These are phyloP conservation scores for Termitomyces sp. DNA, from an alignment of 768 basidiomycete genomes.

Conservation along the genomic window DNA sequence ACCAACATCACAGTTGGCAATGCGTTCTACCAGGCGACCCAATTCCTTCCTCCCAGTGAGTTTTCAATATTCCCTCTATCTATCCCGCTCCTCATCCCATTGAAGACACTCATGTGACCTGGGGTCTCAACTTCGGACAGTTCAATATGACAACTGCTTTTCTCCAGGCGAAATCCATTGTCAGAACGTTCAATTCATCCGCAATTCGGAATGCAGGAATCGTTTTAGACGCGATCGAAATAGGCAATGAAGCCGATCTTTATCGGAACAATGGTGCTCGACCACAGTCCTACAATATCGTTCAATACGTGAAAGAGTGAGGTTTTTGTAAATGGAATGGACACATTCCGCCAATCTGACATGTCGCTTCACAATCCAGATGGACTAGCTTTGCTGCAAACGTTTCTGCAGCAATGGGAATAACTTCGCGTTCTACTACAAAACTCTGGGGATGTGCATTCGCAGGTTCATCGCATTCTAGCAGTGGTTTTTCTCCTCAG, in stretches of 20 bases:
- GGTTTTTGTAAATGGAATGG: conserved; percentile 11
- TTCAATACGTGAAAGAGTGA: conserved; percentile 46
- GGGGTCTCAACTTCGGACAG: conserved; percentile 64
- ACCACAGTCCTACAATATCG: conserved; percentile 30
- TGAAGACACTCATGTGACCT: conserved; percentile 54
- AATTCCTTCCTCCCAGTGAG: conserved; percentile 15
- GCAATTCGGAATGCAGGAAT: conserved; percentile 36
- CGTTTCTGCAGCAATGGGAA: conserved; percentile 32
- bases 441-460: conserved; percentile 47
- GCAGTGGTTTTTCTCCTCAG: conserved; percentile 53
- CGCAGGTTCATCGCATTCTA: conserved; percentile 40
- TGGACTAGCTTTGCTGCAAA: conserved; percentile 37
- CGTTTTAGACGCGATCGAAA: conserved; percentile 49
- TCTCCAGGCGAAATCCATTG: conserved; percentile 42
- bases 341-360: background rate
- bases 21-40: conserved; percentile 38
- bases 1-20: conserved; percentile 53
- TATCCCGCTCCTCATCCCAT: background rate
- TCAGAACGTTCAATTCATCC: conserved; percentile 40
- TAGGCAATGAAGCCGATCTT: conserved; percentile 60
- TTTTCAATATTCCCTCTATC: background rate
- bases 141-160: conserved; percentile 45
- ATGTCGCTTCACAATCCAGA: background rate
- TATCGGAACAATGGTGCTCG: conserved; percentile 43
- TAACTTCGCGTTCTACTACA: conserved; percentile 31